Evolutionary conservation across 2,329 filamentous ascomycete genomes (phyloP), one percentile per base, ranked within the genome.

Genomic region (Chaetomiaceae sp.): DNA sequence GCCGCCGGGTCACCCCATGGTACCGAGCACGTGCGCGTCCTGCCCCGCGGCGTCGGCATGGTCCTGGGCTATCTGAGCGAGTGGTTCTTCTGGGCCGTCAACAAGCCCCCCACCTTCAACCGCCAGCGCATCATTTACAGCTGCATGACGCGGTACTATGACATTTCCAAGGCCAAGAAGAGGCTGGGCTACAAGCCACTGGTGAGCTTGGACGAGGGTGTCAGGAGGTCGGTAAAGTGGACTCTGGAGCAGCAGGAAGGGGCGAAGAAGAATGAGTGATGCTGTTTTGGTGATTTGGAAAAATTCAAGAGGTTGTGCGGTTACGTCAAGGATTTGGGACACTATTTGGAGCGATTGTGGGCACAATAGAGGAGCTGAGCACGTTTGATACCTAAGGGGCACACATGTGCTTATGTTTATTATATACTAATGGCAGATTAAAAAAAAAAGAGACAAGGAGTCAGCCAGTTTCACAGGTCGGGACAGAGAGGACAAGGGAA

Each of bases 91-190:
- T 66, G 62, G 60, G 58, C 78, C 50, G 56, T 82, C 40, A 65
- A 76, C 48, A 78, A 74, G 65, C 72, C 72, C 33, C 73, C 80
- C 2, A 82, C 76, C 16, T 77, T 85, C 60, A 83, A 72, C 61
- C 73, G 76, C 59, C 75, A 79, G 69, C 71, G 78, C 50, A 79
- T 87, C 54, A 72, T 78, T 58, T 88, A 85, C 66, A 82, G 81
- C 63, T 83, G 79, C 65, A 87, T 89, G 83, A 86, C 82, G 51
- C 76, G 87, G 51, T 91, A 89, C 70, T 89, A 87, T 69, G 82
- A 83, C 69, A 89, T 89, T 64, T 72, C 73, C 53, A 91, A 91
- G 77, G 87, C 87, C 50, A 86, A 82, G 74, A 73, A 66, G 60
- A 73, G 86, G 58, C 70, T 91, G 49, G 83, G 83, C 3, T 91